Evolutionary conservation across 768 basidiomycete species (phyloP), one percentile per base, ranked within the genome.

Genomic region (Boletus rex-veris): DNA sequence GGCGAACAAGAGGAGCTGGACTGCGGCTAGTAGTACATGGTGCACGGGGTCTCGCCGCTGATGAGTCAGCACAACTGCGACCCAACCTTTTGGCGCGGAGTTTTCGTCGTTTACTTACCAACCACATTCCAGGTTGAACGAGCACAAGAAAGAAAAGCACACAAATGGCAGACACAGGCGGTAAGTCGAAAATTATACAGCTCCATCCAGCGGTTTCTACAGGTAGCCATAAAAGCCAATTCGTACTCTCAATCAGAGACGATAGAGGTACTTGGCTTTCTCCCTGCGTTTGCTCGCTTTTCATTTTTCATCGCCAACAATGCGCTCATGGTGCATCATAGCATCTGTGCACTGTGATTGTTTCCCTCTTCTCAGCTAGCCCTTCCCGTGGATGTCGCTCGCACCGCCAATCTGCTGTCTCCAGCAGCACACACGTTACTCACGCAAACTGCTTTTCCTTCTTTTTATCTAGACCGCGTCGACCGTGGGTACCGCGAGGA

Each of bases 311-410:
- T 66, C 67, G 64, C 65, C 72, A 72, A 77, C 72, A 73, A 76
- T 74, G 78, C 77, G 78, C 80, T 83, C 81, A 83, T 82, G 82
- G 80, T 83, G 82, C 81, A 79, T 67, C 64, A 38, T 61, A 68
- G 64, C 68, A 63, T 64, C 63, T 60, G 53, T 64, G 70, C 72
- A 69, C 82, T 78, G 73, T 82, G 69, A 72, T 73, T 50, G 64
- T 72, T 77, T 71, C 52, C 45, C 24, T 45, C 37, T 54, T 54
- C 43, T 61, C 80, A 87, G 85, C 85, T 86, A 86, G 84, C 85
- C 76, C 75, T 77, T 79, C 67, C 69, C 60, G 45, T 64, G 64
- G 65, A 66, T 71, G 67, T 68, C 71, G 58, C 64, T 68, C 72
- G 69, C 71, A 66, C 69, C 69, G 64, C 66, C 75, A 66, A 68